Percentiles rank a stretch among this genome's conserved stretches.
Evolutionary conservation across 352 stramenopile genomes (phyloP).

Genomic region (Globisporangium acanthophoron): DNA sequence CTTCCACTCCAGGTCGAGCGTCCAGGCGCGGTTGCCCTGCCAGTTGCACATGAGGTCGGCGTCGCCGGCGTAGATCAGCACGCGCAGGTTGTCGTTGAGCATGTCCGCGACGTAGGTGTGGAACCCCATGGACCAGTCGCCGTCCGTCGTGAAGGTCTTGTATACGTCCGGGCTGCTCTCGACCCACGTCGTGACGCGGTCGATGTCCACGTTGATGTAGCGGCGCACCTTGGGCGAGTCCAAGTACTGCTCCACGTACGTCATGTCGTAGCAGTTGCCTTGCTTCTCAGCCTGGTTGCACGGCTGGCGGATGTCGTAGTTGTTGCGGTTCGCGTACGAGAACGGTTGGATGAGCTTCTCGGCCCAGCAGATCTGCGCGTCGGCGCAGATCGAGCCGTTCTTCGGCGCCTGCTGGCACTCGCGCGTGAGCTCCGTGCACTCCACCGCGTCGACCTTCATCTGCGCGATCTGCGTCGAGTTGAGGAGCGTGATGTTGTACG

Average conservation of each 20-base stretch:
- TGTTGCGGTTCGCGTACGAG: conserved; percentile 23
- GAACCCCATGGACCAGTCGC: conserved; percentile 93
- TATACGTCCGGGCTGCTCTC: conserved; percentile 89
- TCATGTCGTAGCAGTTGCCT: conserved; percentile 27
- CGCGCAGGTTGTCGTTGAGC: conserved; percentile 55
- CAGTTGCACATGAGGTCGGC: conserved; percentile 96
- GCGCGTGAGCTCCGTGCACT: conserved; percentile 34
- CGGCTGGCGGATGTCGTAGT: conserved; percentile 54
- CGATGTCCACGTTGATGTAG: conserved; percentile 17
- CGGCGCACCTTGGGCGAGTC: conserved; percentile 38
- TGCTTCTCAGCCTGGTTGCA: conserved; percentile 16
- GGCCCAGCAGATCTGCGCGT: conserved; percentile 32
- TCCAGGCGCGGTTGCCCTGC: conserved; percentile 94
- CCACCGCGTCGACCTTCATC: conserved; percentile 30
- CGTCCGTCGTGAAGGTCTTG: conserved; percentile 56
- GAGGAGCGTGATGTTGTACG: conserved; percentile 63
- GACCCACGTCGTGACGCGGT: conserved; percentile 46
- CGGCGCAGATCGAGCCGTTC: conserved; percentile 19
- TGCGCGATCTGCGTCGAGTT: conserved; percentile 25
- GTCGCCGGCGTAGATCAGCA: conserved; percentile 95
- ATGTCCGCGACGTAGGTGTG: conserved; percentile 70
- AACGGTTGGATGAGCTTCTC: conserved; percentile 42
- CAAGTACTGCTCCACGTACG: conserved; percentile 32
- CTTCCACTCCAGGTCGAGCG: conserved; percentile 88
- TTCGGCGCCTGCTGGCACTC: conserved; percentile 19